Conservation (phyloP, 1,139 yeast genomes). For the Spathaspora jeffriesii region DNA sequence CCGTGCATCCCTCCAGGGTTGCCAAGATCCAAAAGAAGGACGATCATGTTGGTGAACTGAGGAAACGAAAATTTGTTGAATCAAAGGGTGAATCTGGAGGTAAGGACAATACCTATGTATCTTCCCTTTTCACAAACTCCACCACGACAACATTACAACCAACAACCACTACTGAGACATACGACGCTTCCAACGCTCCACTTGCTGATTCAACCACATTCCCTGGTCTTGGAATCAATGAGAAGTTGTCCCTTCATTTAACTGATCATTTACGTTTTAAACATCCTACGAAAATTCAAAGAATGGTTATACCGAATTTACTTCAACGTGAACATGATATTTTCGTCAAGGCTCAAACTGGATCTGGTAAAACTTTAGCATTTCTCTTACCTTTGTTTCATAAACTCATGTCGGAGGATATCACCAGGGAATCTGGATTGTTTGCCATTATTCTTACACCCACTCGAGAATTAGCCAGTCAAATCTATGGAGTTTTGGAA, state of each 20-base stretch:
- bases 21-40: slow-evolving; percentile 11
- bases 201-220: slow-evolving; percentile 68
- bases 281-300: slow-evolving; percentile 86
- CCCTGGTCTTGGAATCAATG: slow-evolving; percentile 68
- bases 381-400: slow-evolving; percentile 83
- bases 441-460: slow-evolving; percentile 90
- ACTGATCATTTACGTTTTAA: slow-evolving; percentile 57
- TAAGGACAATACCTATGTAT: slow-evolving; percentile 62
- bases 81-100: slow-evolving; percentile 51
- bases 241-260: slow-evolving; percentile 54
- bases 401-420: slow-evolving; percentile 56
- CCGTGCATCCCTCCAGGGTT: slow-evolving; percentile 24
- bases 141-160: slow-evolving; percentile 30
- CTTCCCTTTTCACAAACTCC: slow-evolving; percentile 81
- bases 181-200: slow-evolving; percentile 84
- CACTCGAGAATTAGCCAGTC: slow-evolving; percentile 93
- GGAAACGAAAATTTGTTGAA: slow-evolving; percentile 36
- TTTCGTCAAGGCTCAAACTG: slow-evolving; percentile 93
- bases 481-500: slow-evolving; percentile 81
- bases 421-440: slow-evolving; percentile 76
- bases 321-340: slow-evolving; percentile 59
- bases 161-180: slow-evolving; percentile 20
- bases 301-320: slow-evolving; percentile 76
- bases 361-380: slow-evolving; percentile 92
- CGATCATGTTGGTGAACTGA: slow-evolving; percentile 18